phyloP scores from a whole-genome alignment of 139 green algal species.

The Chlorella sp. region DNA sequence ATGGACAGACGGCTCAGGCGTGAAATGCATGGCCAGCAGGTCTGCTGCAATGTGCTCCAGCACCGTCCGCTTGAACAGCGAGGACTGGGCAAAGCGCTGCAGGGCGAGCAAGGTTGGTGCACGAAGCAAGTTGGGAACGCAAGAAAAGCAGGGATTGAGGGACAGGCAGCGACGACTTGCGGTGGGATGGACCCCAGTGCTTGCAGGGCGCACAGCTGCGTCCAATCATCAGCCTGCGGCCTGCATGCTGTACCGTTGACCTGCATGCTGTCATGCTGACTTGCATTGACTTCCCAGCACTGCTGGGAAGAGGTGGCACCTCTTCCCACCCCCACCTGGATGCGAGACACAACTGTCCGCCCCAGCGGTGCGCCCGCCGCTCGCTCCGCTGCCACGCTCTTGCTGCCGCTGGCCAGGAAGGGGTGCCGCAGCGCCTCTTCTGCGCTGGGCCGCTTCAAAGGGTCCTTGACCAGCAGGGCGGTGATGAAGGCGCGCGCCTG shows the following conservation, averaged over 20 bases:
- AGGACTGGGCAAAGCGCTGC: constrained; percentile 78
- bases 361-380: constrained; percentile 55
- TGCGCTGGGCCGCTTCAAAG: constrained; percentile 66
- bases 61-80: constrained; percentile 83
- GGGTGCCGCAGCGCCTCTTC: constrained; percentile 79
- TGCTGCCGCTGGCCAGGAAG: constrained; percentile 65
- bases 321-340: constrained; percentile 48
- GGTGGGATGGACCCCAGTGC: not conserved
- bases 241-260: no score
- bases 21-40: constrained; percentile 66
- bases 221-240: no score
- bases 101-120: not conserved
- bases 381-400: constrained; percentile 44
- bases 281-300: no score
- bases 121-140: no score
- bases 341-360: constrained; percentile 79
- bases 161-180: no score
- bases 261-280: no score
- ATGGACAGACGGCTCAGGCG: constrained; percentile 13
- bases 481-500: constrained; percentile 42
- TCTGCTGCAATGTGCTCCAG: constrained; percentile 92
- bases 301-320: no score
- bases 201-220: no score
- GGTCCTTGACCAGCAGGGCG: constrained; percentile 64
- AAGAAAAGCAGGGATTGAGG: no score